These are phyloP conservation scores for Phalaenopsis aphrodite DNA, from an alignment of 106 monocot species.

Conservation along the genomic window DNA sequence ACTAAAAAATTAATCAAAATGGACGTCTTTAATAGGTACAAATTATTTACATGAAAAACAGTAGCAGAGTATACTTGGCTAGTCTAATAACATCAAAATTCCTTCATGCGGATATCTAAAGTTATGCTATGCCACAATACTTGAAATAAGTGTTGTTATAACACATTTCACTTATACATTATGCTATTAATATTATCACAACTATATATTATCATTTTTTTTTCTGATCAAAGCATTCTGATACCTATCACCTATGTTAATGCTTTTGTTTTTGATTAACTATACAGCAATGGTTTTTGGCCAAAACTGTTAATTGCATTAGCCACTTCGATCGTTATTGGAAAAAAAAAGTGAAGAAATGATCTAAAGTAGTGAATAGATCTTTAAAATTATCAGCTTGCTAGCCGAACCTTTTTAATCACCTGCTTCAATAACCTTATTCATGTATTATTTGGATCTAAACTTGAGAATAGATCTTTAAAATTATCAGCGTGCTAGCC, in stretches of 20 bases:
- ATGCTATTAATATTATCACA: background rate
- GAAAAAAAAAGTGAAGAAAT: background rate
- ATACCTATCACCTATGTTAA: background rate
- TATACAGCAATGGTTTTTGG: background rate
- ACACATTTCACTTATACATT: background rate
- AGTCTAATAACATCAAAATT: background rate
- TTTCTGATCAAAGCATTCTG: background rate
- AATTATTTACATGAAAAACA: background rate
- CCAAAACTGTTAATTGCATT: background rate
- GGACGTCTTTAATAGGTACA: background rate
- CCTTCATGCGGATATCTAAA: background rate
- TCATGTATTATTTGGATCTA: no score
- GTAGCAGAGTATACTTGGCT: background rate
- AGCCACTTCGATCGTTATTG: background rate
- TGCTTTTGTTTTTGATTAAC: background rate
- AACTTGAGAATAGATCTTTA: background rate
- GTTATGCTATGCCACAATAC: no score
- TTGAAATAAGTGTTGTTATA: no score
- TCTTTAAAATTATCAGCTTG: background rate
- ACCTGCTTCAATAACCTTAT: background rate
- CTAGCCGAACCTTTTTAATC: background rate
- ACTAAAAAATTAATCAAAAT: background rate
- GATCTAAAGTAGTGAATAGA: background rate
- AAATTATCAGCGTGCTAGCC: background rate
- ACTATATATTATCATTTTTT: background rate